Conservation (phyloP, 2,329 filamentous ascomycete genomes). For the Zasmidium cellare region DNA sequence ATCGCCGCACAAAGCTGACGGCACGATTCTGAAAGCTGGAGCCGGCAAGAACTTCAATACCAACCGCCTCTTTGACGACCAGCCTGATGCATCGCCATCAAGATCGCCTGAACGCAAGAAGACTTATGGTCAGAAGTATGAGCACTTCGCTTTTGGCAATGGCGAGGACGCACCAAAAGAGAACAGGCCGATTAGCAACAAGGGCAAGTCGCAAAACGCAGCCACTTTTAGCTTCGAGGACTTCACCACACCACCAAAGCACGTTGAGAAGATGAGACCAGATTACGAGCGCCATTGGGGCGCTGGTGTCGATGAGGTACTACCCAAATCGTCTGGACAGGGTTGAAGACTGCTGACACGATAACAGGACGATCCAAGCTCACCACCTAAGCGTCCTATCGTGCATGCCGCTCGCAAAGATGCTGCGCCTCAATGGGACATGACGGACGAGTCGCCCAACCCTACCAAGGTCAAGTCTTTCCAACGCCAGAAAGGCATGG, state of each 20-base stretch:
- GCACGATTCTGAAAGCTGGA: slow-evolving; percentile 48
- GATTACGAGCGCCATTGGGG: slow-evolving; percentile 73
- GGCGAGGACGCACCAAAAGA: slow-evolving; percentile 48
- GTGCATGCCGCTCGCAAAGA: slow-evolving; percentile 72
- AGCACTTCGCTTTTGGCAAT: slow-evolving; percentile 81
- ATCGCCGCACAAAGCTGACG: slow-evolving; percentile 36
- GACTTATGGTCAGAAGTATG: slow-evolving; percentile 75
- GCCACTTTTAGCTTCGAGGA: slow-evolving; percentile 88
- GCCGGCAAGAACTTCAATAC: slow-evolving; percentile 52
- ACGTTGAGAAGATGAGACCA: slow-evolving; percentile 60
- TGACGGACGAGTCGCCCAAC: slow-evolving; percentile 70
- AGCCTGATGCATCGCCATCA: slow-evolving; percentile 45
- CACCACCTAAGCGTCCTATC: slow-evolving; percentile 59
- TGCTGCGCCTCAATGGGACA: slow-evolving; percentile 78
- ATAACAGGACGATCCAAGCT: slow-evolving; percentile 55
- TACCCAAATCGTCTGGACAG: slow-evolving; percentile 23
- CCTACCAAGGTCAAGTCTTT: slow-evolving; percentile 35
- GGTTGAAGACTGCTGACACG: neutral
- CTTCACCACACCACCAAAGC: slow-evolving; percentile 80
- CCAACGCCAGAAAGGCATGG: slow-evolving; percentile 63
- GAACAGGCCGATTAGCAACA: slow-evolving; percentile 32
- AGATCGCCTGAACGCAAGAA: slow-evolving; percentile 49
- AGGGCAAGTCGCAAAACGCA: slow-evolving; percentile 44
- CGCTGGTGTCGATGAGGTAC: slow-evolving; percentile 70
- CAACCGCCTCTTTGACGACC: slow-evolving; percentile 59